These are phyloP conservation scores for Botrytis paeoniae DNA, from an alignment of 2,329 filamentous ascomycete species.

Conservation along the genomic window DNA sequence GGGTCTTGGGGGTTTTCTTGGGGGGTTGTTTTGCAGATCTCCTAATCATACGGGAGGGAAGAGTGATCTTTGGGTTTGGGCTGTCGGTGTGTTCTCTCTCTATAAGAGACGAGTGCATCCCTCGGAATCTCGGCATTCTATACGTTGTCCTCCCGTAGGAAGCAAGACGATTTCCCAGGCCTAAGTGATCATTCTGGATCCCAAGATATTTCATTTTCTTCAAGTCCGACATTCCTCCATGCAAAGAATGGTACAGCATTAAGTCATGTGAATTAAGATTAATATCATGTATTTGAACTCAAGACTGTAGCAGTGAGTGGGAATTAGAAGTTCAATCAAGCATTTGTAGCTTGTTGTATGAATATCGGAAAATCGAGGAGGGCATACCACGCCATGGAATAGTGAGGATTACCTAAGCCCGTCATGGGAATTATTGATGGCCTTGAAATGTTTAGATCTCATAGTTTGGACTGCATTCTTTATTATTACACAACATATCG, in stretches of 20 bases:
- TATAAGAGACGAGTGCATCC: neutral
- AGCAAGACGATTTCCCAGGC: too few species aligned
- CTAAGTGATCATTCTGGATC: neutral
- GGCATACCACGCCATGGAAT: neutral
- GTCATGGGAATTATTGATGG: neutral
- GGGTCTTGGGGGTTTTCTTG: neutral
- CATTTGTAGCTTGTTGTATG: rapidly evolving
- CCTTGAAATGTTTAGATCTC: neutral
- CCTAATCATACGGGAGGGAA: neutral
- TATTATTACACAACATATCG: neutral
- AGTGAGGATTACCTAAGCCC: neutral
- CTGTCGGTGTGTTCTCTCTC: neutral
- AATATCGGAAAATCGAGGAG: neutral
- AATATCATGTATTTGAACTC: rapidly evolving
- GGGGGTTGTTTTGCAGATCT: rapidly evolving
- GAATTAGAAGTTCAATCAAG: neutral
- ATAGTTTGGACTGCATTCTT: neutral
- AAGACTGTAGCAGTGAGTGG: neutral
- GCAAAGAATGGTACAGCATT: neutral
- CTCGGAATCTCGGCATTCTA: neutral
- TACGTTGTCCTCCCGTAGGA: neutral
- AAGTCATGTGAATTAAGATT: neutral
- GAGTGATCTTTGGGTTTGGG: neutral
- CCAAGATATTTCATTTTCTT: neutral
- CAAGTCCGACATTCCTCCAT: neutral